phyloP scores from a whole-genome alignment of 768 basidiomycete genomes.

The Termitomyces titanicus region DNA sequence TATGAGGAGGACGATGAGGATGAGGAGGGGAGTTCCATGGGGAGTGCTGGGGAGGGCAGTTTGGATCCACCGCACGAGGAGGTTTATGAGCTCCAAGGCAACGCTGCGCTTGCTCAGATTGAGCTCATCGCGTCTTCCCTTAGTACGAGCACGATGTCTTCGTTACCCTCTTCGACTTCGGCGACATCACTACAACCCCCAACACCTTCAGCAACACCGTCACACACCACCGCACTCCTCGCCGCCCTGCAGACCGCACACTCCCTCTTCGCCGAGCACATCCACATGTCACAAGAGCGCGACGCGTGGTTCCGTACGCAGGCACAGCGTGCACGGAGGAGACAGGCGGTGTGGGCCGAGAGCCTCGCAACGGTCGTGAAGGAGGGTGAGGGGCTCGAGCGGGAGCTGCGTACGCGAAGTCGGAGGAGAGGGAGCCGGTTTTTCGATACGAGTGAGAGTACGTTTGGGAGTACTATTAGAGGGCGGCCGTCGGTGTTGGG shows the following conservation, averaged over 20 bases:
- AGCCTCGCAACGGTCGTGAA: conserved; percentile 81
- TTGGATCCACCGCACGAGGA: conserved; percentile 52
- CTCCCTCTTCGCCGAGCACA: conserved; percentile 60
- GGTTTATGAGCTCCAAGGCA: conserved; percentile 64
- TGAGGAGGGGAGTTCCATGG: conserved; percentile 33
- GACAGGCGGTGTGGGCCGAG: conserved; percentile 83
- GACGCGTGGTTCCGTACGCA: conserved; percentile 76
- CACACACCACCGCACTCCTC: not conserved
- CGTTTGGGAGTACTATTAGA: conserved; percentile 16
- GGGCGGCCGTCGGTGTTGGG: conserved; percentile 15
- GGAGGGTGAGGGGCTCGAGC: conserved; percentile 82
- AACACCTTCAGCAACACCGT: not conserved
- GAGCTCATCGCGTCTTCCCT: conserved; percentile 49
- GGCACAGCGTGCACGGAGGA: conserved; percentile 59
- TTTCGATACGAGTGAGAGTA: conserved; percentile 33
- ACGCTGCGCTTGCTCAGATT: conserved; percentile 69
- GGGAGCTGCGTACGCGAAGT: conserved; percentile 63
- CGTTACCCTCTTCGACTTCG: not conserved
- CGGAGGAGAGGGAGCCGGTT: conserved; percentile 57
- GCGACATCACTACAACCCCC: not conserved
- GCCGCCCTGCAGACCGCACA: conserved; percentile 21
- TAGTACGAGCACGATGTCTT: conserved; percentile 9
- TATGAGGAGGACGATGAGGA: conserved; percentile 33
- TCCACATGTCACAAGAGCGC: conserved; percentile 67
- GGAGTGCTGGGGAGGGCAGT: conserved; percentile 29